phyloP scores from a whole-genome alignment of 441 rosid genomes.

The Adansonia gregorii region DNA sequence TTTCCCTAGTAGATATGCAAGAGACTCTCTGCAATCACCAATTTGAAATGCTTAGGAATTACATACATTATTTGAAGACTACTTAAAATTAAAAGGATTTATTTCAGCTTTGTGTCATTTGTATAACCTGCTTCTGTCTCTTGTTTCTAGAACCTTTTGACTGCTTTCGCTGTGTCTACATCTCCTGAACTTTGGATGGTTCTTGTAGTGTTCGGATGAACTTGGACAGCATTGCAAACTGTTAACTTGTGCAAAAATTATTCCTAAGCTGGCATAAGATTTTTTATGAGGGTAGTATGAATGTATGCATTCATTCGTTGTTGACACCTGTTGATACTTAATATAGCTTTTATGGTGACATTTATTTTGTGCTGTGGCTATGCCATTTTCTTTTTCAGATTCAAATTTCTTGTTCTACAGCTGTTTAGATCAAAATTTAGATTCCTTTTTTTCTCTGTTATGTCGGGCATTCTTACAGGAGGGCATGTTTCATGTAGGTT shows the following conservation, averaged over 20 bases:
- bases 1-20: background rate
- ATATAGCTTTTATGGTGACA: background rate
- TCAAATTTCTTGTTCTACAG: background rate
- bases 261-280: background rate
- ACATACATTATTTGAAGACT: background rate
- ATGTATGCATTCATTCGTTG: background rate
- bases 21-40: background rate
- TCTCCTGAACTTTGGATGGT: background rate
- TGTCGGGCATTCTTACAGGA: constrained; percentile 20
- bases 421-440: background rate
- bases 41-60: background rate
- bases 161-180: background rate
- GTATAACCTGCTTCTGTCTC: background rate
- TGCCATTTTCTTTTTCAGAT: background rate
- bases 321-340: background rate
- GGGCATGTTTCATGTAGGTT: constrained; percentile 21
- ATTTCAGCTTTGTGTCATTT: background rate
- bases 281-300: background rate
- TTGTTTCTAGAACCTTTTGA: background rate
- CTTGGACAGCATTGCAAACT: background rate
- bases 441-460: background rate
- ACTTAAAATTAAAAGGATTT: background rate
- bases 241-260: background rate
- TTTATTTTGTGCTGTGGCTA: constrained; percentile 9
- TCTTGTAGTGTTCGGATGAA: background rate